These are phyloP conservation scores for Talaromyces pinophilus DNA, from an alignment of 2,329 filamentous ascomycete genomes.

Conservation along the genomic window DNA sequence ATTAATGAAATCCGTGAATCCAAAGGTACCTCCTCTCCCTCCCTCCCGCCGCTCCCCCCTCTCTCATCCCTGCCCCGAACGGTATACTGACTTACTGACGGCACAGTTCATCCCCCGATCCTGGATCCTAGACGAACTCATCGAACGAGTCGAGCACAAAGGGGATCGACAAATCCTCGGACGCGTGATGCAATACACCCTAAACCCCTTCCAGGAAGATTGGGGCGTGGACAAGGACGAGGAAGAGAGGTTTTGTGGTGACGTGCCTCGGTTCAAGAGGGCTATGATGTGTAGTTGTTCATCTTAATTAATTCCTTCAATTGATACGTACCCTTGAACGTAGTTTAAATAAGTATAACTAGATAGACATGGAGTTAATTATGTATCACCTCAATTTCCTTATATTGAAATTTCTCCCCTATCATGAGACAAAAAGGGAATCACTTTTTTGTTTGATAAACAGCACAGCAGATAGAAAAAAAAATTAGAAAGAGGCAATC, in stretches of 20 bases:
- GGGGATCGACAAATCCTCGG: constrained; percentile 77
- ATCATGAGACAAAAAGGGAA: constrained; percentile 19
- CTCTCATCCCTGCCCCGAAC: neutral
- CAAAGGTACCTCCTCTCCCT: constrained; percentile 57
- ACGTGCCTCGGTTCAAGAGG: constrained; percentile 75
- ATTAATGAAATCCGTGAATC: constrained; percentile 84
- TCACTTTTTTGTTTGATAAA: constrained; percentile 4
- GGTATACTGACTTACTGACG: constrained; percentile 10
- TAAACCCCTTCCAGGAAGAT: constrained; percentile 79
- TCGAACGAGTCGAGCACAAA: constrained; percentile 81
- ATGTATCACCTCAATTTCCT: constrained; percentile 16
- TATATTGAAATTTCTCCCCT: constrained; percentile 15
- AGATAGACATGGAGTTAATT: neutral
- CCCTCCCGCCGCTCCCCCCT: neutral
- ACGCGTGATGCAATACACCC: constrained; percentile 76
- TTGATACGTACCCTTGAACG: too few relatives aligned
- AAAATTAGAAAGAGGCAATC: constrained; percentile 5
- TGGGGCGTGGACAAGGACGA: constrained; percentile 65
- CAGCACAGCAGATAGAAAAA: neutral
- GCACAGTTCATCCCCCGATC: constrained; percentile 75
- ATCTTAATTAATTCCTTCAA: constrained; percentile 55
- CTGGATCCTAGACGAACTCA: constrained; percentile 93
- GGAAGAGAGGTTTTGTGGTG: constrained; percentile 79
- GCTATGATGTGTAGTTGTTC: constrained; percentile 96
- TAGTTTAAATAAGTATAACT: neutral